Conservation (phyloP, 345 rosid species). For the Salix exigua region DNA sequence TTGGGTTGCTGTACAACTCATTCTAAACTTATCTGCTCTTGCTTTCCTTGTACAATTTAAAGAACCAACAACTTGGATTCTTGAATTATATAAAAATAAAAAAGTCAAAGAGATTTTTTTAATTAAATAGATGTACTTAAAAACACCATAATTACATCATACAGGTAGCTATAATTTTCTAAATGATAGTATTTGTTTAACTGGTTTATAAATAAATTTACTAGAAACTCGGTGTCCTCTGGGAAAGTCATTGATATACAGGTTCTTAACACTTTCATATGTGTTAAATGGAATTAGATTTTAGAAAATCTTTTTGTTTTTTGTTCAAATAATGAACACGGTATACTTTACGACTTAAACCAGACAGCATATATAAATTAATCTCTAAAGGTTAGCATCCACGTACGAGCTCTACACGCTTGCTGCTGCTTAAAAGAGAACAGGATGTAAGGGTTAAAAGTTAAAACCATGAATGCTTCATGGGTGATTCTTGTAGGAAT, state of each 20-base stretch:
- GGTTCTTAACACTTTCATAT: neutral
- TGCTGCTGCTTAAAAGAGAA: neutral
- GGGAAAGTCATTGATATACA: no score
- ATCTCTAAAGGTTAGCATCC: neutral
- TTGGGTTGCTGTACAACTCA: constrained; percentile 35
- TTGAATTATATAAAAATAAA: no score
- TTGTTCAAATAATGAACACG: neutral
- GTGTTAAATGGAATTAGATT: neutral
- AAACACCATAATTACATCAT: neutral
- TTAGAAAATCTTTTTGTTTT: neutral
- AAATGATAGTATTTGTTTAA: no score
- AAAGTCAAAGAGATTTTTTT: no score
- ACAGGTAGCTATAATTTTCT: no score
- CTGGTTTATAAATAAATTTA: no score
- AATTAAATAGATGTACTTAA: no score
- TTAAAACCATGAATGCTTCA: neutral
- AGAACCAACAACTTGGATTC: neutral
- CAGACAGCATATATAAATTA: neutral
- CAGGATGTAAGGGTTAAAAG: neutral
- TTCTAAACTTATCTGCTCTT: neutral
- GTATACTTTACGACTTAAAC: neutral
- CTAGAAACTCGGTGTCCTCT: no score
- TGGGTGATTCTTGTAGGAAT: constrained; percentile 5
- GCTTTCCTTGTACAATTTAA: neutral
- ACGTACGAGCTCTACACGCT: neutral